These are phyloP conservation scores for Flaveria linearis DNA, from an alignment of 129 eudicot species.

Conservation along the genomic window DNA sequence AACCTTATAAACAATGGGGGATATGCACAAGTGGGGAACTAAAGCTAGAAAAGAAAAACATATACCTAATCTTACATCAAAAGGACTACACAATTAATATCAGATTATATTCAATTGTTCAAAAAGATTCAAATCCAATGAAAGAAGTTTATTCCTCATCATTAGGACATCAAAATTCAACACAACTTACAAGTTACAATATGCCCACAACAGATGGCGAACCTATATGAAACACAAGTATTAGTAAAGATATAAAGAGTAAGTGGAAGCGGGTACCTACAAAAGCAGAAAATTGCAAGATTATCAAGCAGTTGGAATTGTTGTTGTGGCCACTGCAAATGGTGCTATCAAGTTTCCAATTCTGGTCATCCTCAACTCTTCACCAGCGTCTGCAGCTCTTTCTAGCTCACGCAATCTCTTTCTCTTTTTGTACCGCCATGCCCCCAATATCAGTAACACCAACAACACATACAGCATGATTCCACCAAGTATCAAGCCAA, in stretches of 20 bases:
- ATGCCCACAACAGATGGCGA: conserved; percentile 30
- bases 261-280: conserved; percentile 28
- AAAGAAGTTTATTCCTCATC: conserved; percentile 34
- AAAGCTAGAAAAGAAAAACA: neutral
- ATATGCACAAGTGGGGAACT: too few relatives aligned
- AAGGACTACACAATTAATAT: neutral
- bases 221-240: conserved; percentile 32
- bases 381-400: conserved; percentile 84
- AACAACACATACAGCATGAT: conserved; percentile 43
- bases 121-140: conserved; percentile 11
- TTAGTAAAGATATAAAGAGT: conserved; percentile 25
- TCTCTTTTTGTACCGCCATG: conserved; percentile 43
- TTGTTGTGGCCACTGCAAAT: conserved; percentile 70
- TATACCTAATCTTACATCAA: too few relatives aligned
- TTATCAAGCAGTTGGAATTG: conserved; percentile 58
- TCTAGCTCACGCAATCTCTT: conserved; percentile 69
- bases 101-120: conserved; percentile 8
- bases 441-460: conserved; percentile 49
- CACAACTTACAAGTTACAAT: conserved; percentile 34
- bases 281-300: conserved; percentile 22
- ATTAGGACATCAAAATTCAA: conserved; percentile 21
- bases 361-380: conserved; percentile 68
- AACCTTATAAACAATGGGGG: too few relatives aligned
- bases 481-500: conserved; percentile 75
- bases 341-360: conserved; percentile 78